Percentiles rank a stretch among this genome's conserved stretches.
phyloP scores from a whole-genome alignment of 306 rosid genomes.

The Begonia loranthoides region DNA sequence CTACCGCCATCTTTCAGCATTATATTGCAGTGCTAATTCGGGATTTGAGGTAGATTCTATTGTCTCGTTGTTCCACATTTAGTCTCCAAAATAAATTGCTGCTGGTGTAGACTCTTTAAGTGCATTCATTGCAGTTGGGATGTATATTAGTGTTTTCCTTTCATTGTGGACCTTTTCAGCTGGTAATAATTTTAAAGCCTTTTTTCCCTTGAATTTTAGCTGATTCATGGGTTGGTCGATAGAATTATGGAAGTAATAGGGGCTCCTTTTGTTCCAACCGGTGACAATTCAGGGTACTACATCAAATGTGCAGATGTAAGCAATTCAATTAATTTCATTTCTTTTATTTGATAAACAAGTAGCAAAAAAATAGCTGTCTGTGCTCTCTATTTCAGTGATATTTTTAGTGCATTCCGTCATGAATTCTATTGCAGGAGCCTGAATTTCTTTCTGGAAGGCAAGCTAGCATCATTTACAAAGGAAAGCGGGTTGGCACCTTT shows the following conservation, averaged over 20 bases:
- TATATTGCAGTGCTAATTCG: slow-evolving; percentile 70
- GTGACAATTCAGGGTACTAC: slow-evolving; percentile 46
- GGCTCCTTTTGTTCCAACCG: slow-evolving; percentile 43
- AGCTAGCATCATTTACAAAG: slow-evolving; percentile 61
- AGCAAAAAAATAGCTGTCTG: slow-evolving; percentile 6
- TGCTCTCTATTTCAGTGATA: neutral
- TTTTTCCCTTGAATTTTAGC: slow-evolving; percentile 26
- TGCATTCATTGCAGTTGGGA: too few species aligned
- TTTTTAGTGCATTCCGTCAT: neutral
- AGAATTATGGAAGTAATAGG: slow-evolving; percentile 75
- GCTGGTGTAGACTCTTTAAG: too few species aligned
- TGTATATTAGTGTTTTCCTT: too few species aligned
- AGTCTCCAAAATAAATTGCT: too few species aligned
- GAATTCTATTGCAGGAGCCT: slow-evolving; percentile 46
- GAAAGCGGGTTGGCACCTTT: slow-evolving; percentile 55
- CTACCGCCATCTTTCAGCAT: slow-evolving; percentile 63
- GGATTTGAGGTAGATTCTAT: slow-evolving; percentile 69
- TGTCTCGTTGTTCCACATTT: neutral
- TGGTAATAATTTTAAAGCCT: too few species aligned
- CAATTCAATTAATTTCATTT: too few species aligned
- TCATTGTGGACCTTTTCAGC: too few species aligned
- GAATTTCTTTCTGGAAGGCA: slow-evolving; percentile 79
- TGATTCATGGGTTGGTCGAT: slow-evolving; percentile 92
- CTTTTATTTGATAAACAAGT: too few species aligned
- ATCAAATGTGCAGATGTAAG: slow-evolving; percentile 56